phyloP scores from a whole-genome alignment of 1,284 basidiomycete genomes.

The Leccinum fallax region DNA sequence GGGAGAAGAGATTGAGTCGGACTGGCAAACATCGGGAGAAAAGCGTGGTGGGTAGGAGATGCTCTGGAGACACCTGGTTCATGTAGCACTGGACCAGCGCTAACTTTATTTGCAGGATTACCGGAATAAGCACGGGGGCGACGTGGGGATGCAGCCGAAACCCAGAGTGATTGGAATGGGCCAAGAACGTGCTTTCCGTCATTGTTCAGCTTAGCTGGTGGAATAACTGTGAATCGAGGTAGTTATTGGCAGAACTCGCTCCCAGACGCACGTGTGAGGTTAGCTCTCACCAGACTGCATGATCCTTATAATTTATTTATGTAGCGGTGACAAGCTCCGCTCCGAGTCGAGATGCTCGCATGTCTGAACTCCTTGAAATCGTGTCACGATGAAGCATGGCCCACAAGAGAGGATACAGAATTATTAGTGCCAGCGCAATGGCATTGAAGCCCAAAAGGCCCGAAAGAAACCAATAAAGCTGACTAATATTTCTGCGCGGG shows the following conservation, averaged over 20 bases:
- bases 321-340: neutral
- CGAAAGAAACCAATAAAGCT: neutral
- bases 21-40: slow-evolving; percentile 14
- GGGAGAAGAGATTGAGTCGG: slow-evolving; percentile 6
- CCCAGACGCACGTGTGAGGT: neutral
- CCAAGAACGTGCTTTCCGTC: neutral
- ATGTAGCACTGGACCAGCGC: neutral
- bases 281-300: neutral
- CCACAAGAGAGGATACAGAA: neutral
- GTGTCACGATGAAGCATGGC: neutral
- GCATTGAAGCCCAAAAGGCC: neutral
- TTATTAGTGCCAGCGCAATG: neutral
- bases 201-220: neutral
- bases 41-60: neutral
- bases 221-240: neutral
- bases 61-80: neutral
- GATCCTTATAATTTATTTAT: neutral
- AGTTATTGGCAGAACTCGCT: neutral
- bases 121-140: neutral
- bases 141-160: neutral
- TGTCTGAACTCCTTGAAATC: neutral
- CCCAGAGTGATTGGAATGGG: neutral
- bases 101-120: neutral
- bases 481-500: neutral
- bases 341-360: neutral